These are phyloP conservation scores for Lepidium didymum DNA, from an alignment of 345 rosid genomes.

Conservation along the genomic window DNA sequence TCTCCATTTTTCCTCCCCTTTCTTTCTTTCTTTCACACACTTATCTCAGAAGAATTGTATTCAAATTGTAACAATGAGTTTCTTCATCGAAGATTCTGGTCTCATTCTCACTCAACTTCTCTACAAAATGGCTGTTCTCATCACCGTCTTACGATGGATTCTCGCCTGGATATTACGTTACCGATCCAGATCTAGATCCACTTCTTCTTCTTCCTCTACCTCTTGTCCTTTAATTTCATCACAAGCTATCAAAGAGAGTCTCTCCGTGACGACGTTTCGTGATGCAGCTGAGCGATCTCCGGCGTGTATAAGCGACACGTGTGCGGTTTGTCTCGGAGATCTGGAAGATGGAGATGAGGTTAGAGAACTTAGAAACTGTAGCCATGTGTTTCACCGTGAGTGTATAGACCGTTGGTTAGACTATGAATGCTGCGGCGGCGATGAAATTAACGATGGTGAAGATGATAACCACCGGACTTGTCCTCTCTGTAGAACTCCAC, in stretches of 20 bases:
- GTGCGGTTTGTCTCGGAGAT: conserved; percentile 74
- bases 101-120: conserved; percentile 46
- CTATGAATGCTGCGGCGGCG: conserved; percentile 43
- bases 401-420: conserved; percentile 91
- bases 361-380: conserved; percentile 73
- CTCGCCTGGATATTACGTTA: conserved; percentile 47
- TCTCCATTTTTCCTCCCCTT: conserved; percentile 15
- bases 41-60: background rate
- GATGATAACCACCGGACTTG: conserved; percentile 55
- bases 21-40: background rate
- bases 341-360: conserved; percentile 54
- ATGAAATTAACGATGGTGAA: conserved; percentile 28
- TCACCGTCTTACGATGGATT: conserved; percentile 72
- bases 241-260: conserved; percentile 44
- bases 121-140: conserved; percentile 64
- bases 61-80: conserved; percentile 33
- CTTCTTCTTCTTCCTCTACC: conserved; percentile 5
- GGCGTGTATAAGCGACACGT: conserved; percentile 36
- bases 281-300: conserved; percentile 42
- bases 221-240: conserved; percentile 33
- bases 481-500: conserved; percentile 85
- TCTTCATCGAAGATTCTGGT: conserved; percentile 61
- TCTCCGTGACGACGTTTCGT: conserved; percentile 49
- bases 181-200: conserved; percentile 33
- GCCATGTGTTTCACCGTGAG: conserved; percentile 83